phyloP scores from a whole-genome alignment of 2,329 filamentous ascomycete species.

The Podosphaera fusca region DNA sequence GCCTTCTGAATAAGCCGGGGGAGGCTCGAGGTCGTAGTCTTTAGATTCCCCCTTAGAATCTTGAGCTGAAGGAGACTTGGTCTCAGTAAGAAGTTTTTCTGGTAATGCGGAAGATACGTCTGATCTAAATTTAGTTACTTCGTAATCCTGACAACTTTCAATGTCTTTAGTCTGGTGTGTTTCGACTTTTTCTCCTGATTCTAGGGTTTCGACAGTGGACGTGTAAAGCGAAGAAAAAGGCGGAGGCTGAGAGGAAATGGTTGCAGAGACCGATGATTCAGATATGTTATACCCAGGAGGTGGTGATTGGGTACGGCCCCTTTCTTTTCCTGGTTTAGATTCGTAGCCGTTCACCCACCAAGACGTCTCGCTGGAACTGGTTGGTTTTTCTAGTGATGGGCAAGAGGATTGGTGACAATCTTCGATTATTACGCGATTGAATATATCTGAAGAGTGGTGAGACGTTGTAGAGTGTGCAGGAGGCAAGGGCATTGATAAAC shows the following conservation, averaged over 20 bases:
- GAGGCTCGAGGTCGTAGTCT: slow-evolving; percentile 75
- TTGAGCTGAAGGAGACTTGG: slow-evolving; percentile 61
- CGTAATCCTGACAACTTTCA: slow-evolving; percentile 28
- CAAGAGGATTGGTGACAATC: too few relatives aligned
- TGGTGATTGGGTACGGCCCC: slow-evolving; percentile 23
- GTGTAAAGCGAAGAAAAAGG: slow-evolving; percentile 38
- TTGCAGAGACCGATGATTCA: slow-evolving; percentile 26
- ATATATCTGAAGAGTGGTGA: too few relatives aligned
- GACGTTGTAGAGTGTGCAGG: too few relatives aligned
- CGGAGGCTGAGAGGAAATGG: slow-evolving; percentile 24
- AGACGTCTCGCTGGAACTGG: too few relatives aligned
- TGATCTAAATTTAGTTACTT: slow-evolving; percentile 20
- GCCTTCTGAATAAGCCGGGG: slow-evolving; percentile 89
- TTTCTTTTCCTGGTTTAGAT: slow-evolving; percentile 17
- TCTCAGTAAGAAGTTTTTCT: slow-evolving; percentile 39
- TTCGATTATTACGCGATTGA: too few relatives aligned
- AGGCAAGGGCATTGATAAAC: too few relatives aligned
- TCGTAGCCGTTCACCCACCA: too few relatives aligned
- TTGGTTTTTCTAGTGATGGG: too few relatives aligned
- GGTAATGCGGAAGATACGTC: slow-evolving; percentile 9
- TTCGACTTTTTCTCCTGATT: slow-evolving; percentile 13
- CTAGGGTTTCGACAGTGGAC: slow-evolving; percentile 12
- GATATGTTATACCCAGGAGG: slow-evolving; percentile 34
- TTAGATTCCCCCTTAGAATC: slow-evolving; percentile 59
- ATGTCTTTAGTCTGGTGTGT: slow-evolving; percentile 18